A percentile compares a stretch with the other conserved stretches of the same genome.
phyloP scores from a whole-genome alignment of 257 asterid species.

The Capsicum baccatum region DNA sequence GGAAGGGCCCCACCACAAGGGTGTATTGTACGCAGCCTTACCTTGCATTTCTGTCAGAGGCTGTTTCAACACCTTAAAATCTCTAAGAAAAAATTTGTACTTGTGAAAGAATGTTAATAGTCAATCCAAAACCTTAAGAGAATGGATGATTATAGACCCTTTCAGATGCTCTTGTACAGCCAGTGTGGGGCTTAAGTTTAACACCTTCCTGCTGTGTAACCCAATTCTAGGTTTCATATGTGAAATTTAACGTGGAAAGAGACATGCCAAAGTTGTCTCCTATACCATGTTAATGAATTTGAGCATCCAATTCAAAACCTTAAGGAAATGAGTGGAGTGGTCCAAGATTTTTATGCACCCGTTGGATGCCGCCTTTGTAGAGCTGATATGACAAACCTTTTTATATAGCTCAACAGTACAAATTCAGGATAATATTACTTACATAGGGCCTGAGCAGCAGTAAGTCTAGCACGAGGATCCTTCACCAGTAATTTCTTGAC shows the following conservation, averaged over 20 bases:
- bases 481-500: conserved; percentile 88
- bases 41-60: no score
- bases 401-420: background rate
- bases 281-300: background rate
- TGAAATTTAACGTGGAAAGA: conserved; percentile 9
- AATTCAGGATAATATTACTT: conserved; percentile 40
- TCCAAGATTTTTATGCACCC: conserved; percentile 17
- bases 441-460: conserved; percentile 99
- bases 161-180: background rate
- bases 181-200: background rate
- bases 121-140: background rate
- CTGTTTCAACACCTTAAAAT: background rate
- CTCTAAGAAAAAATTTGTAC: background rate
- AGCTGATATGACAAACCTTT: background rate
- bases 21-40: no score
- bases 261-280: background rate
- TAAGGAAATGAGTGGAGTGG: background rate
- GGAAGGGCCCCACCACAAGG: no score
- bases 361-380: background rate
- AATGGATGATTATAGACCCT: background rate
- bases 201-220: background rate
- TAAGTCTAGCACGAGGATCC: conserved; percentile 96
- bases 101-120: background rate
- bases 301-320: background rate
- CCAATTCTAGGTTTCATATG: background rate